Evolutionary conservation across 2,329 filamentous ascomycete genomes (phyloP), one percentile per base, ranked within the genome.

Genomic region (Zelopaecilomyces penicillatus): DNA sequence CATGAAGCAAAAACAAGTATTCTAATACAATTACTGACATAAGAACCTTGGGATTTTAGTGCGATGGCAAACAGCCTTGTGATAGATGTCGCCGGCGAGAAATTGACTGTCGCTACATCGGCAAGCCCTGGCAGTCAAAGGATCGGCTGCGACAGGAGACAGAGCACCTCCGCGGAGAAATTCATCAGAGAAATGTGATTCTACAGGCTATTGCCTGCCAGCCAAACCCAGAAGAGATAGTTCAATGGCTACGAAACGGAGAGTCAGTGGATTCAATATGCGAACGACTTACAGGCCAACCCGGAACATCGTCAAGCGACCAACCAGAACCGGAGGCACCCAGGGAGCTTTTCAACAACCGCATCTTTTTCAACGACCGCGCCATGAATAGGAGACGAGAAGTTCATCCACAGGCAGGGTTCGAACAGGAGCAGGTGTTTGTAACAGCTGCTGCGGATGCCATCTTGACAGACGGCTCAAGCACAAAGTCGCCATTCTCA

Each of bases 41-140:
- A 19, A 19, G 19, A 19, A 19, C 19, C 19, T n/a, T n/a, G n/a
- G n/a, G n/a, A n/a, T 19, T 10, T 29, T 38, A 40, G 38, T 40
- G 38, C 11, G 38, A 40, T n/a, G 38, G 38, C n/a, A 31, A 31
- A n/a, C 30, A 31, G 29, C 38, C 38, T 32, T 40, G 38, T 30
- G 38, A 40, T 31, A 10, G 38, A 30, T 40, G 38, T 19, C 38
- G 5, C 26, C 38, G 38, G 11, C 26, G 28, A 40, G 27, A 40
- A n/a, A 19, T 40, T n/a, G 38, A 40, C 7, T 40, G 38, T 28
- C 38, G 38, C 11, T 40, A 40, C 29, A 19, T 30, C 26, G 38
- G 38, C 10, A 40, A 40, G 38, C 28, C 27, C 9, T 40, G 38
- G 38, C 38, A 40, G 11, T 40, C 38, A 40, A 40, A 40, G 27